Conservation (phyloP, 2,329 filamentous ascomycete genomes). For the Delphinella strobiligena region DNA sequence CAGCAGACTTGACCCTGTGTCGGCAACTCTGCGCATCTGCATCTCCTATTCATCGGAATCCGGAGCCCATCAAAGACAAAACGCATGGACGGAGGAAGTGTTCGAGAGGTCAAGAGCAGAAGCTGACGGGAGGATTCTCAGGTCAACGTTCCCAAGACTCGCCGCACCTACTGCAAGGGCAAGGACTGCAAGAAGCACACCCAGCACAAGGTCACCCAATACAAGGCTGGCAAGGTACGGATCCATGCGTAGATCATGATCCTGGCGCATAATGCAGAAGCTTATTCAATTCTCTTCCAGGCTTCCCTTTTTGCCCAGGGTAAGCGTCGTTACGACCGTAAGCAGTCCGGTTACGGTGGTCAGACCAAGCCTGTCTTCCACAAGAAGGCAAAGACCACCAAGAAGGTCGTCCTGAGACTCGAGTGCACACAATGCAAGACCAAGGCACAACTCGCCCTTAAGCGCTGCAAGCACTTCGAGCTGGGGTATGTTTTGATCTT, state of each 20-base stretch:
- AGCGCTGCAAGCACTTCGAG: slow-evolving; percentile 99
- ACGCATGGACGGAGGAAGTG: too few relatives aligned
- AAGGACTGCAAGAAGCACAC: slow-evolving; percentile 69
- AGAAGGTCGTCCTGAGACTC: slow-evolving; percentile 98
- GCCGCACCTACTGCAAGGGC: slow-evolving; percentile 96
- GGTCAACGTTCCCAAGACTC: slow-evolving; percentile 98
- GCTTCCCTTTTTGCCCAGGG: slow-evolving; percentile 94
- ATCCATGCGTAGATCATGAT: slow-evolving; percentile 2
- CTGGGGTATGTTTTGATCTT: slow-evolving; percentile 60
- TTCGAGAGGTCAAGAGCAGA: too few relatives aligned
- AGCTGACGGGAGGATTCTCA: slow-evolving; percentile 22
- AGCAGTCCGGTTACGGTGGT: slow-evolving; percentile 99
- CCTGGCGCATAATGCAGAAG: not conserved
- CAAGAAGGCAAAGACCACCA: slow-evolving; percentile 99
- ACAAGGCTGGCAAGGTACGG: slow-evolving; percentile 85
- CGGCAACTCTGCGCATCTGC: too few relatives aligned
- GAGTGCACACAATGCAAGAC: slow-evolving; percentile 98
- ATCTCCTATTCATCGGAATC: too few relatives aligned
- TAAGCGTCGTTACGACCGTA: slow-evolving; percentile 99
- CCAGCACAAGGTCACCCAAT: slow-evolving; percentile 89
- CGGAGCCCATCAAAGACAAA: not conserved
- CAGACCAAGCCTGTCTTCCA: slow-evolving; percentile 99
- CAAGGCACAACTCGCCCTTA: slow-evolving; percentile 94
- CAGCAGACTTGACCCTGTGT: too few relatives aligned
- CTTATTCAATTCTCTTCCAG: slow-evolving; percentile 26